Evolutionary conservation across 805 yeast genomes (phyloP).

Genomic region (Kodamaea kaohsiungensis): DNA sequence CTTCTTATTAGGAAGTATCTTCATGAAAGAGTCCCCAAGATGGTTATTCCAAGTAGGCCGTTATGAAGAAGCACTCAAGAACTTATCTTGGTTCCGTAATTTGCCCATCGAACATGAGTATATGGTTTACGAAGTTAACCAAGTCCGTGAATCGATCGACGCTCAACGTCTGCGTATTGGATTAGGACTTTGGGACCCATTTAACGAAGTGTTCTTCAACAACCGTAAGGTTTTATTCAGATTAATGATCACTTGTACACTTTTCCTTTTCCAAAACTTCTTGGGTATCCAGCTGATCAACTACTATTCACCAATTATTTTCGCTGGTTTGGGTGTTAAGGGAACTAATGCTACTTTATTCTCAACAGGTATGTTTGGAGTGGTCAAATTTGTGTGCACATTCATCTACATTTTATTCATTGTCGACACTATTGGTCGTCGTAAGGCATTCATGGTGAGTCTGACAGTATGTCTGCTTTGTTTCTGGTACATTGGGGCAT

Average conservation of each 20-base stretch:
- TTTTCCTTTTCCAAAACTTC: constrained; percentile 40
- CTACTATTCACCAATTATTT: constrained; percentile 39
- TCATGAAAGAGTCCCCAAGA: constrained; percentile 38
- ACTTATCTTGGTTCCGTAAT: constrained; percentile 36
- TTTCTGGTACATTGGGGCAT: constrained; percentile 43
- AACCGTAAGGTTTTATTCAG: constrained; percentile 28
- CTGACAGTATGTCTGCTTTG: constrained; percentile 35
- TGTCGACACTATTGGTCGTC: constrained; percentile 38
- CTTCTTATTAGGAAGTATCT: constrained; percentile 31
- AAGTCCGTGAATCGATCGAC: constrained; percentile 35
- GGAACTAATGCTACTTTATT: constrained; percentile 39
- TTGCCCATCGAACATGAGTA: constrained; percentile 37
- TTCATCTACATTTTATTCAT: constrained; percentile 34
- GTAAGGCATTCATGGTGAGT: constrained; percentile 37
- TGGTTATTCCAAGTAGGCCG: constrained; percentile 35
- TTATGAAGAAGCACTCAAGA: constrained; percentile 33
- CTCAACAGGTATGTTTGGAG: constrained; percentile 43
- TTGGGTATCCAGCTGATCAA: constrained; percentile 42
- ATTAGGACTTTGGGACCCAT: constrained; percentile 36
- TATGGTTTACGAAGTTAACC: constrained; percentile 36
- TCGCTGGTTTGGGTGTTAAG: constrained; percentile 36
- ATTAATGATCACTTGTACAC: constrained; percentile 31
- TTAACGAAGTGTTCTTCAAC: constrained; percentile 28
- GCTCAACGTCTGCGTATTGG: constrained; percentile 30
- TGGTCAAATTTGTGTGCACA: constrained; percentile 38